phyloP scores from a whole-genome alignment of 306 rosid species.

The Vachellia collinsii region DNA sequence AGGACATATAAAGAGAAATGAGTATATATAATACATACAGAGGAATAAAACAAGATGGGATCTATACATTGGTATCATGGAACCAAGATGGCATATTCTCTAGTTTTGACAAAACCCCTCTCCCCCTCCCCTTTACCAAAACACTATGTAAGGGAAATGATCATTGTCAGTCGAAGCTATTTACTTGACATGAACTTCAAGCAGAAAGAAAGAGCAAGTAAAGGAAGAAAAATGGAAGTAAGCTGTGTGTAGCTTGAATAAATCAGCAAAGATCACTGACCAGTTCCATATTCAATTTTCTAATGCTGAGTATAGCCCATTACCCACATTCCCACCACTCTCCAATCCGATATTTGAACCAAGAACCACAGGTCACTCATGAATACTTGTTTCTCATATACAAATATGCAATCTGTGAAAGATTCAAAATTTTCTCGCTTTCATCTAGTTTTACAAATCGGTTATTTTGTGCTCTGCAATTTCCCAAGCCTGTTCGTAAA shows the following conservation, averaged over 20 bases:
- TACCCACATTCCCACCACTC: neutral
- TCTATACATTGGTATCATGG: neutral
- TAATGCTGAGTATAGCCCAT: neutral
- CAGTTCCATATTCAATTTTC: neutral
- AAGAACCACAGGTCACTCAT: neutral
- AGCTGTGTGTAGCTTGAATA: neutral
- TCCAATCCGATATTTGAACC: neutral
- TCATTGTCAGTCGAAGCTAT: neutral
- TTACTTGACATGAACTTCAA: neutral
- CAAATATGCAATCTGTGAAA: neutral
- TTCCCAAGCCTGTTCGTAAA: constrained; percentile 8
- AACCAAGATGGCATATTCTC: neutral
- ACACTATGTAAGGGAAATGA: no score
- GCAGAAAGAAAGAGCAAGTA: neutral
- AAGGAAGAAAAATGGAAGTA: neutral
- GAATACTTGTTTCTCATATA: neutral
- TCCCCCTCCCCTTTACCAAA: no score
- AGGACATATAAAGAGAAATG: neutral
- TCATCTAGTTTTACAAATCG: neutral
- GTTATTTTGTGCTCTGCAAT: neutral
- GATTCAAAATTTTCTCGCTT: neutral
- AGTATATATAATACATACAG: neutral
- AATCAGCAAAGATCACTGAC: neutral
- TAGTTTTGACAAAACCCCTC: no score
- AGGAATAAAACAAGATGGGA: neutral